These are phyloP conservation scores for Ogataea trehaloabstinens DNA, from an alignment of 805 yeast genomes.

Conservation along the genomic window DNA sequence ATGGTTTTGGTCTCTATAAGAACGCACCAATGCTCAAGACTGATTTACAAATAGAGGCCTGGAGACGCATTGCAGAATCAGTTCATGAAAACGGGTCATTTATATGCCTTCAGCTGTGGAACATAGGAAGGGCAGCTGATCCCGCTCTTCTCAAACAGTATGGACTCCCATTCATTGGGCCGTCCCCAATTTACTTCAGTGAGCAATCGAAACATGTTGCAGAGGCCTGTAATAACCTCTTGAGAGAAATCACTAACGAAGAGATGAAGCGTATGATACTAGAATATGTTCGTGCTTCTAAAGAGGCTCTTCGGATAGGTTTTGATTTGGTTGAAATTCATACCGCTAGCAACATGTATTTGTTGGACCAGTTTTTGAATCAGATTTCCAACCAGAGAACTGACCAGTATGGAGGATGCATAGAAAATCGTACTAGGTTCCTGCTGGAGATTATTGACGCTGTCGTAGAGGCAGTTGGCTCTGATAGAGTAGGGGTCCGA, in stretches of 20 bases:
- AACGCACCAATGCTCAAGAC: slow-evolving; percentile 51
- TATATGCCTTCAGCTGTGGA: slow-evolving; percentile 52
- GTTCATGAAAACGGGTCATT: slow-evolving; percentile 51
- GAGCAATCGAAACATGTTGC: slow-evolving; percentile 38
- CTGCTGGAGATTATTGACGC: slow-evolving; percentile 49
- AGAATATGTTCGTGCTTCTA: slow-evolving; percentile 46
- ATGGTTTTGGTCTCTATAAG: slow-evolving; percentile 40
- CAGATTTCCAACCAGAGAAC: slow-evolving; percentile 33
- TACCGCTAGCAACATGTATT: slow-evolving; percentile 37
- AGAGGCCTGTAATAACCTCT: slow-evolving; percentile 38
- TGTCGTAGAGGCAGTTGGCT: slow-evolving; percentile 48
- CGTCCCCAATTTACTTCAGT: slow-evolving; percentile 39
- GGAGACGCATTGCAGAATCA: slow-evolving; percentile 47
- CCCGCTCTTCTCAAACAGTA: slow-evolving; percentile 36
- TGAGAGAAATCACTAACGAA: slow-evolving; percentile 41
- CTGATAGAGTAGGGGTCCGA: slow-evolving; percentile 46
- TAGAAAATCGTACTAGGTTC: slow-evolving; percentile 41
- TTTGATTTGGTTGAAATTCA: slow-evolving; percentile 41
- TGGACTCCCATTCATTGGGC: slow-evolving; percentile 36
- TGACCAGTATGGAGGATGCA: slow-evolving; percentile 43
- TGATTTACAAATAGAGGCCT: slow-evolving; percentile 45
- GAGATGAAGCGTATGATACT: slow-evolving; percentile 40
- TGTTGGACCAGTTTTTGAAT: slow-evolving; percentile 38
- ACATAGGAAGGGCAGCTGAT: slow-evolving; percentile 40
- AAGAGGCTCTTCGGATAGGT: slow-evolving; percentile 33